These are phyloP conservation scores for Magnolia officinalis DNA, from an alignment of 164 flowering plant species.

Conservation along the genomic window DNA sequence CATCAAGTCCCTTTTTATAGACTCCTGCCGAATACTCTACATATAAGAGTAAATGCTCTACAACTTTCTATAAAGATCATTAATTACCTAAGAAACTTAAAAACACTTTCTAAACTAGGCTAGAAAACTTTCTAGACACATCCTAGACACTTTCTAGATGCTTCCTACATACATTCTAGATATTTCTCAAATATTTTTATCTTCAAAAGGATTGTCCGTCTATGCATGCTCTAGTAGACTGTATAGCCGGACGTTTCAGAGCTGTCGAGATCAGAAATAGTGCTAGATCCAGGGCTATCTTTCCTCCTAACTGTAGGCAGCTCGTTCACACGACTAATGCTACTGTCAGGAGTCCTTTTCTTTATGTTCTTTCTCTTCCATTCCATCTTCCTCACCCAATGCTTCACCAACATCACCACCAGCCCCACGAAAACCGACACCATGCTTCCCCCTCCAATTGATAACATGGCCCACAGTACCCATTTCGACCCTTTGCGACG, in stretches of 20 bases:
- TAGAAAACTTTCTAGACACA: too few species aligned
- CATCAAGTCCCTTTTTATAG: too few species aligned
- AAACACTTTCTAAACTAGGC: too few species aligned
- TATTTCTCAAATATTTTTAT: too few species aligned
- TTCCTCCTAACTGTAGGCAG: background rate
- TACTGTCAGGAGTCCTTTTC: background rate
- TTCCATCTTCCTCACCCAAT: conserved; percentile 8
- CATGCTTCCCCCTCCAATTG: conserved; percentile 5
- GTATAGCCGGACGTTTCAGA: conserved; percentile 8
- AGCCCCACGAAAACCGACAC: conserved; percentile 3
- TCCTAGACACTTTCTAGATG: too few species aligned
- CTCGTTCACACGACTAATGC: conserved; percentile 6
- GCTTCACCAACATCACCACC: conserved; percentile 11
- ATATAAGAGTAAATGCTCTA: too few species aligned
- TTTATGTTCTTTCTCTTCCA: conserved; percentile 2
- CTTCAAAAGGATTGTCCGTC: too few species aligned
- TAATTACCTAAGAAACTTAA: too few species aligned
- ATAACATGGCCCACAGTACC: conserved; percentile 9
- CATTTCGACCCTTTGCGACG: background rate
- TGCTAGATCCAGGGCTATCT: background rate
- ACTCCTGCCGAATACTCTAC: too few species aligned
- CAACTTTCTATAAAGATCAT: too few species aligned
- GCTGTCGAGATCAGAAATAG: conserved; percentile 9
- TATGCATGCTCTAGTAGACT: background rate
- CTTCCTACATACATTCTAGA: too few species aligned